A percentile compares a stretch with the other conserved stretches of the same genome.
Evolutionary conservation across 257 asterid species (phyloP).

Genomic region (Apocynum venetum): DNA sequence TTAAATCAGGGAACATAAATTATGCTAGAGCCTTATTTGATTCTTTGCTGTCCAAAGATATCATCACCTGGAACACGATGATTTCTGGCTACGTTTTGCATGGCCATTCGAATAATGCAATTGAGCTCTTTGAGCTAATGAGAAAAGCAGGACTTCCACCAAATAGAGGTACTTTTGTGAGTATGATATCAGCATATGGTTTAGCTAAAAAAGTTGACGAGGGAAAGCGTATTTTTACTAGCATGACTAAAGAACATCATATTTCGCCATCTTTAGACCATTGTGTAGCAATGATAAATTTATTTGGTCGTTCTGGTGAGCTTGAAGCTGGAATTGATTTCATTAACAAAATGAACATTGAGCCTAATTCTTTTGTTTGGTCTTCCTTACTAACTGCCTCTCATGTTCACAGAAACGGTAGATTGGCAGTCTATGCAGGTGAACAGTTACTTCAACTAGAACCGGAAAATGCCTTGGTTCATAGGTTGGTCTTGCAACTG

Average conservation of each 20-base stretch:
- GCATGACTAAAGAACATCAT: conserved; percentile 46
- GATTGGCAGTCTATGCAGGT: conserved; percentile 59
- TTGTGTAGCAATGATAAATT: conserved; percentile 59
- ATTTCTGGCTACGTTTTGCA: conserved; percentile 56
- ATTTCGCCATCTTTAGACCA: conserved; percentile 58
- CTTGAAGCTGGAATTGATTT: conserved; percentile 62
- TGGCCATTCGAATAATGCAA: conserved; percentile 44
- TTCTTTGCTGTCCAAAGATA: conserved; percentile 49
- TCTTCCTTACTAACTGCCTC: conserved; percentile 62
- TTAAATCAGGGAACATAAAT: conserved; percentile 56
- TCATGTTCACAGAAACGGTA: conserved; percentile 51
- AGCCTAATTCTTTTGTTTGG: conserved; percentile 57
- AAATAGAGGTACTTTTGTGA: conserved; percentile 62
- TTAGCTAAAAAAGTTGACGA: conserved; percentile 55
- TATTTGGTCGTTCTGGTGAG: conserved; percentile 69
- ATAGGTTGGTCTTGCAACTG: conserved; percentile 39
- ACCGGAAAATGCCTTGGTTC: conserved; percentile 43
- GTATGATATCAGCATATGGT: conserved; percentile 64
- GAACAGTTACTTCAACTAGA: conserved; percentile 62
- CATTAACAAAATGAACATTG: conserved; percentile 37
- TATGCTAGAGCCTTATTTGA: conserved; percentile 52
- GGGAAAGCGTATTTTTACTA: conserved; percentile 40
- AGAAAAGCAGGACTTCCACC: conserved; percentile 39
- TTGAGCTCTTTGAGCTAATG: conserved; percentile 62
- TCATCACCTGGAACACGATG: conserved; percentile 80